These are phyloP conservation scores for Populus simonii DNA, from an alignment of 345 rosid species.

Conservation along the genomic window DNA sequence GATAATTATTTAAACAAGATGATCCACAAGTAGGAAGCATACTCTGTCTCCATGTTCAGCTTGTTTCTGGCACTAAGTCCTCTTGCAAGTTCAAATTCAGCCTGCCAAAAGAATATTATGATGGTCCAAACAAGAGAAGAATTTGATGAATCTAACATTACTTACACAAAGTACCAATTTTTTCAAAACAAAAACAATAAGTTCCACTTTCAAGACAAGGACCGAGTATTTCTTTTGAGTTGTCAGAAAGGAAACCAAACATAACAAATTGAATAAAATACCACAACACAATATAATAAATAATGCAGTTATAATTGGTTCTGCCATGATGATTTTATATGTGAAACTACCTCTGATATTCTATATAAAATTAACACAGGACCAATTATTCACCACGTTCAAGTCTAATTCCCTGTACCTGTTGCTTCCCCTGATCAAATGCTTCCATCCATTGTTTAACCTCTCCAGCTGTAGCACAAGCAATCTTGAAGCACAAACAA, in stretches of 20 bases:
- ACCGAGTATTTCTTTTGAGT: background rate
- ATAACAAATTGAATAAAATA: background rate
- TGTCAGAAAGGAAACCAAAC: background rate
- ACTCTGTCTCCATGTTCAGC: conserved; percentile 81
- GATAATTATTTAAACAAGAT: conserved; percentile 4
- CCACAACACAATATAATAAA: background rate
- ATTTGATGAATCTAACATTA: background rate
- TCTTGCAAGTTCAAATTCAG: conserved; percentile 62
- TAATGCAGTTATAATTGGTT: conserved; percentile 2
- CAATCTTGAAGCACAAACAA: conserved; percentile 61
- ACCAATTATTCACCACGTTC: conserved; percentile 7
- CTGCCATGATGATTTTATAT: background rate
- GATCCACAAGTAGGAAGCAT: conserved; percentile 34
- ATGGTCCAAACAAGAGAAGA: conserved; percentile 13
- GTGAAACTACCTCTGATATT: background rate
- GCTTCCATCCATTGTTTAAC: conserved; percentile 89
- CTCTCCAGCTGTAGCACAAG: conserved; percentile 89
- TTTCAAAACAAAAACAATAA: background rate
- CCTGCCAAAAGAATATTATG: conserved; percentile 44
- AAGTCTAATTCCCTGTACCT: conserved; percentile 45
- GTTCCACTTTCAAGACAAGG: background rate
- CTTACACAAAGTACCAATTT: too few relatives aligned
- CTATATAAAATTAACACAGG: background rate
- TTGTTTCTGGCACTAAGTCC: conserved; percentile 67
- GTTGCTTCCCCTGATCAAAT: conserved; percentile 92